Evolutionary conservation across 768 basidiomycete genomes (phyloP).

Genomic region (Favolaschia claudopus): DNA sequence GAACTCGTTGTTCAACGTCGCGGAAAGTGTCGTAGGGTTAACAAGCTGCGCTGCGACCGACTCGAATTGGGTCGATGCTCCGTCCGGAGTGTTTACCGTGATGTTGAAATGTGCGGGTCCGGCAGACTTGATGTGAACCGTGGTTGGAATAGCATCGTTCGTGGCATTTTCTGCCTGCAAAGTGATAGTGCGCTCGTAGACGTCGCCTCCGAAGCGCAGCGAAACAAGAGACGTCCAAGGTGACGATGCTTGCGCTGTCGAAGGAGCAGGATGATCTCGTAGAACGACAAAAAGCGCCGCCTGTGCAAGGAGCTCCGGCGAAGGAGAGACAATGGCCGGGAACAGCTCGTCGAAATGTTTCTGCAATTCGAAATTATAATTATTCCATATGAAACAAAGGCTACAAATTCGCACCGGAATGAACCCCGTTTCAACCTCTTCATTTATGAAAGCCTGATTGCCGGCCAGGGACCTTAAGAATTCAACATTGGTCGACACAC

Average conservation of each 20-base stretch:
- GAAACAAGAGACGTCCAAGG: conserved; percentile 78
- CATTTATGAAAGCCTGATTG: conserved; percentile 77
- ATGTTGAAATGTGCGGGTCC: conserved; percentile 61
- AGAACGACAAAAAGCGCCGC: conserved; percentile 80
- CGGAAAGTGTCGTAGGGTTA: conserved; percentile 59
- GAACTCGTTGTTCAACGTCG: conserved; percentile 59
- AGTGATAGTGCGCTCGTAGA: conserved; percentile 65
- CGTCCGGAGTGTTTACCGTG: conserved; percentile 46
- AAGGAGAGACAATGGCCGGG: conserved; percentile 65
- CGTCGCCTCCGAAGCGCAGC: conserved; percentile 81
- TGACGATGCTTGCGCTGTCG: conserved; percentile 44
- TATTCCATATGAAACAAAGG: conserved; percentile 1
- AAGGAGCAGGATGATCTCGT: conserved; percentile 57
- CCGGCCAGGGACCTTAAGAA: conserved; percentile 83
- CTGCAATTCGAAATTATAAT: conserved; percentile 45
- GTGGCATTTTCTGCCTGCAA: conserved; percentile 65
- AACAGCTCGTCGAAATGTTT: conserved; percentile 88
- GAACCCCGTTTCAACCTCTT: conserved; percentile 91
- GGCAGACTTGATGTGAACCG: conserved; percentile 47
- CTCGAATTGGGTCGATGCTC: conserved; percentile 45
- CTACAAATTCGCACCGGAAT: conserved; percentile 64
- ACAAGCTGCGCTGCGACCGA: conserved; percentile 65
- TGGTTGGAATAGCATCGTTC: conserved; percentile 43
- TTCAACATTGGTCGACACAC: conserved; percentile 91
- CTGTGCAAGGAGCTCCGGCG: conserved; percentile 73